A percentile compares a stretch with the other conserved stretches of the same genome.
Conservation (phyloP, 257 asterid species). For the Jacaranda copaia region DNA sequence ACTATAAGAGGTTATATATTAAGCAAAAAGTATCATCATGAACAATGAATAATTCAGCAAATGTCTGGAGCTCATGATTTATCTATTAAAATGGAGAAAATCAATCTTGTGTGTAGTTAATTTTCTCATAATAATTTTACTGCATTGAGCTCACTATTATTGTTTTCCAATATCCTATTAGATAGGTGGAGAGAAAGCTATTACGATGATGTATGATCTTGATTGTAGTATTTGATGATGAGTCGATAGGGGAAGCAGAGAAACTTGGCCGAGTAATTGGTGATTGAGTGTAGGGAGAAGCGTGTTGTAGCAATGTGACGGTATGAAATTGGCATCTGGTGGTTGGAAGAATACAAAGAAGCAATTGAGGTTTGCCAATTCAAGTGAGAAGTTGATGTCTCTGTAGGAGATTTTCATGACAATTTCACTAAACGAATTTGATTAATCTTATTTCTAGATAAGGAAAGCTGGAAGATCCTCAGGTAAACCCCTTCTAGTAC, state of each 20-base stretch:
- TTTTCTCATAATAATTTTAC: background rate
- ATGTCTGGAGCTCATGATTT: no score
- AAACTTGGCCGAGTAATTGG: slow-evolving; percentile 41
- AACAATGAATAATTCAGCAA: background rate
- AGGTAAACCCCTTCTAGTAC: slow-evolving; percentile 8
- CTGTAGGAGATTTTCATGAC: slow-evolving; percentile 48
- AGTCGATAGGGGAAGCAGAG: slow-evolving; percentile 44
- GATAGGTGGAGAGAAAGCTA: slow-evolving; percentile 53
- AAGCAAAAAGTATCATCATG: slow-evolving; percentile 5
- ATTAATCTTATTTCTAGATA: slow-evolving; percentile 53
- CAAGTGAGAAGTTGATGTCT: slow-evolving; percentile 38
- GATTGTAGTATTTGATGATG: slow-evolving; percentile 40
- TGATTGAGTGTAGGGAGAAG: slow-evolving; percentile 53
- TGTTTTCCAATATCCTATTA: slow-evolving; percentile 37
- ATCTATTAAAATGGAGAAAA: background rate
- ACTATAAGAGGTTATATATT: slow-evolving; percentile 15
- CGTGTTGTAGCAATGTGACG: slow-evolving; percentile 41
- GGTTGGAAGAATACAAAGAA: slow-evolving; percentile 46
- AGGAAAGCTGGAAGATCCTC: background rate
- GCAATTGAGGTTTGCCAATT: slow-evolving; percentile 37
- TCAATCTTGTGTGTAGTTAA: background rate
- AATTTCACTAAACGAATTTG: slow-evolving; percentile 37
- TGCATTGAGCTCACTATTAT: background rate
- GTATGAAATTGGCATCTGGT: slow-evolving; percentile 49
- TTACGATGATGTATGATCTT: slow-evolving; percentile 33